These are phyloP conservation scores for Botryotinia calthae DNA, from an alignment of 2,329 filamentous ascomycete species.

Conservation along the genomic window DNA sequence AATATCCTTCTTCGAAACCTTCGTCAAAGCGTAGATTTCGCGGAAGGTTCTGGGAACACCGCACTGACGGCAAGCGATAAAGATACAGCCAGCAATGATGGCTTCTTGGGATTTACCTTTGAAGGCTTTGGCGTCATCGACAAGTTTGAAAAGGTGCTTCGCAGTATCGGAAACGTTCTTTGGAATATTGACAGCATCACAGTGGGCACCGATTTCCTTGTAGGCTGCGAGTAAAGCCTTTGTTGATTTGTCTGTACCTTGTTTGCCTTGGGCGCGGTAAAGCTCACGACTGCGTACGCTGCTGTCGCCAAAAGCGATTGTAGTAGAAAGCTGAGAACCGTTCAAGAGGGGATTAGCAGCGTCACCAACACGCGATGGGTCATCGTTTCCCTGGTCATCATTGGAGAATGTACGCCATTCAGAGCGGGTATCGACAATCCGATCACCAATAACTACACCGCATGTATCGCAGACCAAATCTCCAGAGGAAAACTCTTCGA, in stretches of 20 bases:
- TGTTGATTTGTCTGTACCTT: constrained; percentile 76
- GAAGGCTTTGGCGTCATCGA: constrained; percentile 88
- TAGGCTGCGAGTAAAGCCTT: constrained; percentile 78
- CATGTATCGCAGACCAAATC: constrained; percentile 93
- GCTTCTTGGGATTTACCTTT: constrained; percentile 94
- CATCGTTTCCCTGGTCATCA: constrained; percentile 93
- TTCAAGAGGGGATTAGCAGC: constrained; percentile 86
- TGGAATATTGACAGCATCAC: constrained; percentile 79
- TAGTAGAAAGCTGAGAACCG: constrained; percentile 84
- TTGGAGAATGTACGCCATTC: constrained; percentile 99
- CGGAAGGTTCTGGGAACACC: constrained; percentile 85
- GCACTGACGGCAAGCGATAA: constrained; percentile 92
- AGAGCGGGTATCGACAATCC: constrained; percentile 91
- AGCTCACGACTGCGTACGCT: constrained; percentile 70
- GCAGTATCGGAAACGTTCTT: constrained; percentile 82
- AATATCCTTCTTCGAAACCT: constrained; percentile 96
- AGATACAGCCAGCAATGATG: constrained; percentile 93
- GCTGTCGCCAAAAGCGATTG: constrained; percentile 79
- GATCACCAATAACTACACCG: constrained; percentile 83
- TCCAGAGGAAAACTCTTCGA: constrained; percentile 88
- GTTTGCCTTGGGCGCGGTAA: constrained; percentile 79
- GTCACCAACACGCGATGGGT: constrained; percentile 97
- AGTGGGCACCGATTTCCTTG: constrained; percentile 83
- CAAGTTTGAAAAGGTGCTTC: constrained; percentile 93
- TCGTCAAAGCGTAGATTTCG: constrained; percentile 90